A percentile compares a stretch with the other conserved stretches of the same genome.
phyloP scores from a whole-genome alignment of 2,329 filamentous ascomycete species.

The Eutypella sp. region DNA sequence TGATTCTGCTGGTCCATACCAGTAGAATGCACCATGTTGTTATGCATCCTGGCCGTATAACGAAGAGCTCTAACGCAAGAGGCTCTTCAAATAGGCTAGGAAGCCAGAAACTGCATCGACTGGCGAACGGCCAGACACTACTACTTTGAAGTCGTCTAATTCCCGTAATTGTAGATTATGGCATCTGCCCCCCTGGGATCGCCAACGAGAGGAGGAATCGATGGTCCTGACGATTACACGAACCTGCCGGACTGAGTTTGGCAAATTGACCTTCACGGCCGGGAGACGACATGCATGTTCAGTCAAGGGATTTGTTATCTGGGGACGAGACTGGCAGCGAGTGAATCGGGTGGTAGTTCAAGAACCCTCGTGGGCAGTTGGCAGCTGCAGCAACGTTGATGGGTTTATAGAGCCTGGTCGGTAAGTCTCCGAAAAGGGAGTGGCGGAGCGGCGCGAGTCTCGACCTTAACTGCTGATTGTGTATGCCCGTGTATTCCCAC shows the following conservation, averaged over 20 bases:
- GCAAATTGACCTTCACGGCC: constrained; percentile 36
- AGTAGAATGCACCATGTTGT: constrained; percentile 40
- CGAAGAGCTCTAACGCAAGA: constrained; percentile 14
- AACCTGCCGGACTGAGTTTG: constrained; percentile 28
- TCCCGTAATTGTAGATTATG: constrained; percentile 17
- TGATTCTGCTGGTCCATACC: constrained; percentile 44
- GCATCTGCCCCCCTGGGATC: constrained; percentile 14
- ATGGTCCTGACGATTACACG: constrained; percentile 23
- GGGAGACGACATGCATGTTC: constrained; percentile 46
- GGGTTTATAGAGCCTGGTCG: constrained; percentile 21
- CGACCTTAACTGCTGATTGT: constrained; percentile 19
- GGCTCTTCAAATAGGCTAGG: constrained; percentile 14
- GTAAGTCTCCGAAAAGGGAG: constrained; percentile 26
- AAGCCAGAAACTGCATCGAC: constrained; percentile 18
- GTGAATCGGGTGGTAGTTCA: constrained; percentile 30
- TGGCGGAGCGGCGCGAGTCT: constrained; percentile 22
- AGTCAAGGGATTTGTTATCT: constrained; percentile 36
- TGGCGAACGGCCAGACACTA: constrained; percentile 16
- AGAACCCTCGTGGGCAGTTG: constrained; percentile 28
- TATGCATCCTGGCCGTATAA: constrained; percentile 36
- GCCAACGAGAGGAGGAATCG: constrained; percentile 16
- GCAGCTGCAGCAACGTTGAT: constrained; percentile 30
- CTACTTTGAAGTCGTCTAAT: constrained; percentile 14
- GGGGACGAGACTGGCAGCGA: constrained; percentile 24
- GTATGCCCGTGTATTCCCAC: constrained; percentile 20